These are phyloP conservation scores for Circinella minor DNA, from an alignment of 371 early-diverging fungal species.

Conservation along the genomic window DNA sequence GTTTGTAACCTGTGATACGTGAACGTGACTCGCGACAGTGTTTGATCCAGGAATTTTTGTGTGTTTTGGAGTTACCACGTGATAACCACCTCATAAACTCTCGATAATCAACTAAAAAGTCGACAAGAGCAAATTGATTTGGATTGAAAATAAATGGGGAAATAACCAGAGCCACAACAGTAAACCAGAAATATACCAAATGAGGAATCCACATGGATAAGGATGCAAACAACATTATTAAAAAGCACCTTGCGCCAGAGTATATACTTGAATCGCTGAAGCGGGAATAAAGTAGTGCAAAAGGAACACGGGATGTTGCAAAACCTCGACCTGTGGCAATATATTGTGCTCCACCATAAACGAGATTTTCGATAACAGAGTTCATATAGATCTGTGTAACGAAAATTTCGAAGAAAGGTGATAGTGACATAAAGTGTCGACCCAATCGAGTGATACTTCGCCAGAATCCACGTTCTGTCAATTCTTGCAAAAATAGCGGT, in stretches of 20 bases:
- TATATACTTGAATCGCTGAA: conserved; percentile 84
- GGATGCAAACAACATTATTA: conserved; percentile 75
- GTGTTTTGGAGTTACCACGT: conserved; percentile 69
- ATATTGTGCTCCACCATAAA: conserved; percentile 85
- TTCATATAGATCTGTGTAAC: conserved; percentile 85
- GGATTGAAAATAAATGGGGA: conserved; percentile 87
- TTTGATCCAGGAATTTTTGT: conserved; percentile 74
- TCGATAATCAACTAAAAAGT: conserved; percentile 82
- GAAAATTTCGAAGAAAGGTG: conserved; percentile 89
- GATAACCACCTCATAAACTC: conserved; percentile 82
- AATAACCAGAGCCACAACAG: conserved; percentile 69
- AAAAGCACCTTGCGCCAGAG: conserved; percentile 67
- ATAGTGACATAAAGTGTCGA: conserved; percentile 82
- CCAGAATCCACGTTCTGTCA: conserved; percentile 83
- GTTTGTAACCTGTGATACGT: conserved; percentile 78
- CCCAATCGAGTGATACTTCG: conserved; percentile 74
- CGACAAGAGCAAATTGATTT: conserved; percentile 74
- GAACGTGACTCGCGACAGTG: conserved; percentile 73
- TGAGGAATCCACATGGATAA: conserved; percentile 75
- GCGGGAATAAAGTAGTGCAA: conserved; percentile 73
- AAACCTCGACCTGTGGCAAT: conserved; percentile 90
- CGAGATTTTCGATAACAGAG: conserved; percentile 78
- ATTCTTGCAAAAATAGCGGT: conserved; percentile 84
- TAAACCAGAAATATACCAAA: conserved; percentile 84
- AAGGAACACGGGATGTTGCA: conserved; percentile 80